Base-by-base conservation (phyloP, 805 yeast species). In the Saturnispora zaruensis region DNA sequence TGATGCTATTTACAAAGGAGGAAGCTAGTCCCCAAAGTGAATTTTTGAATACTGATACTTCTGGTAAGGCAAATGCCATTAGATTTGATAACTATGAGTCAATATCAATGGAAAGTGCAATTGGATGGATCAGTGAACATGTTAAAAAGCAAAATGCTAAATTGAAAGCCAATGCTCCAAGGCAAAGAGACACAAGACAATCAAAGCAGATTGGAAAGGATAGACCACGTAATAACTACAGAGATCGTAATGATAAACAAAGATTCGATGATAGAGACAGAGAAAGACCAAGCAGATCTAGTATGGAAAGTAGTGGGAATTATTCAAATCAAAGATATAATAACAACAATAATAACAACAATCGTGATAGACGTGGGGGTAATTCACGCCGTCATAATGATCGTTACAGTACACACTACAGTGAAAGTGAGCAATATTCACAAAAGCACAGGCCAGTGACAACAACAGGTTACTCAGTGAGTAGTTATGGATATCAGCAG, bases 31-130 rank as follows among this genome's bases (percentile, higher is more conserved):
- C 77, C 0, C 83, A 80, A 58, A 52, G 49, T 14, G 26, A 25
- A 8, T 6, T 25, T 4, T 36, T 18, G 23, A 36, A 36, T 36
- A 20, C 14, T n/a, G 41, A 41, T 34, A 41, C 24, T 14, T 33
- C 23, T 3, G 40, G 40, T 16, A 24, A 25, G 4, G n/a, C 26
- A 5, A 90, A 89, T 6, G 86, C 86, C 14, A 78, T 87, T 8
- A 80, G 80, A 55, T 90, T 84, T 63, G 96, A 88, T 59, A 96
- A 89, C 60, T 89, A 88, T 60, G 74, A 83, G 3, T 76, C 78
- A 44, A 72, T 88, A n/a, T 79, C 81, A 3, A 68, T 80, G 8
- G 78, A 78, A 36, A 83, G 78, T 41, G 90, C 90, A 0, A 75
- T 82, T 13, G 79, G 79, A 44, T 66, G 84, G 20, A 55, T 83